Conservation (phyloP, 2,329 filamentous ascomycete species). For the Mycosphaerella sp. region DNA sequence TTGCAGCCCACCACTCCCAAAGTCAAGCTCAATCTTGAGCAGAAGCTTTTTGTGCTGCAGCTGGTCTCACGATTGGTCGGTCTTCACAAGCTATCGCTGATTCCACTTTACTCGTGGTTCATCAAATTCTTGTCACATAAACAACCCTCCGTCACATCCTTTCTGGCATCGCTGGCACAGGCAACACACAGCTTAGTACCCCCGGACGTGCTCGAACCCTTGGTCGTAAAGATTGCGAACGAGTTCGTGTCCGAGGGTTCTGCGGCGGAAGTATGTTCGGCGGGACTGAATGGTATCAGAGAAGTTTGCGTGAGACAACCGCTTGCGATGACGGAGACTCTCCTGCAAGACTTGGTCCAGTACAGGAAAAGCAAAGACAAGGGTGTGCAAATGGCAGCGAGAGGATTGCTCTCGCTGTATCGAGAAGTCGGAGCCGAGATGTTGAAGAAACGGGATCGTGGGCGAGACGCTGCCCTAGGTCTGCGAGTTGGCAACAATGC, state of each 20-base stretch:
- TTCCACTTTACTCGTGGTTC: slow-evolving; percentile 93
- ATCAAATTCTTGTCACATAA: slow-evolving; percentile 80
- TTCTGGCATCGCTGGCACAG: slow-evolving; percentile 87
- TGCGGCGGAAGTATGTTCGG: slow-evolving; percentile 81
- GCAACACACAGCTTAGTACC: slow-evolving; percentile 86
- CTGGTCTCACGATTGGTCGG: slow-evolving; percentile 86
- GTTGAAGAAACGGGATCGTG: slow-evolving; percentile 81
- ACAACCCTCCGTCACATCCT: slow-evolving; percentile 85
- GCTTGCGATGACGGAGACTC: slow-evolving; percentile 88
- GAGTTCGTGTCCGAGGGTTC: slow-evolving; percentile 96
- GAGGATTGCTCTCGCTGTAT: slow-evolving; percentile 83
- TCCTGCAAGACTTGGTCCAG: slow-evolving; percentile 92
- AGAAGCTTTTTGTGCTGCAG: slow-evolving; percentile 83
- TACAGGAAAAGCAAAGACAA: slow-evolving; percentile 98
- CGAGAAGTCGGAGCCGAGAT: slow-evolving; percentile 85
- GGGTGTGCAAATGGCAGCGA: slow-evolving; percentile 97
- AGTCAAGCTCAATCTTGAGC: slow-evolving; percentile 77
- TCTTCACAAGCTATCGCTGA: slow-evolving; percentile 82
- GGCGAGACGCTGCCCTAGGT: slow-evolving; percentile 82
- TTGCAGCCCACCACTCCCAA: slow-evolving; percentile 67
- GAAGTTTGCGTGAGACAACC: slow-evolving; percentile 91
- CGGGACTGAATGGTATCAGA: slow-evolving; percentile 87
- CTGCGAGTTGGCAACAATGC: slow-evolving; percentile 68
- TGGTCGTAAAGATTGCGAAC: slow-evolving; percentile 93
- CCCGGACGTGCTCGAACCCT: slow-evolving; percentile 81